Conservation (phyloP, 495 filamentous ascomycete genomes). For the Tuber magnatum region DNA sequence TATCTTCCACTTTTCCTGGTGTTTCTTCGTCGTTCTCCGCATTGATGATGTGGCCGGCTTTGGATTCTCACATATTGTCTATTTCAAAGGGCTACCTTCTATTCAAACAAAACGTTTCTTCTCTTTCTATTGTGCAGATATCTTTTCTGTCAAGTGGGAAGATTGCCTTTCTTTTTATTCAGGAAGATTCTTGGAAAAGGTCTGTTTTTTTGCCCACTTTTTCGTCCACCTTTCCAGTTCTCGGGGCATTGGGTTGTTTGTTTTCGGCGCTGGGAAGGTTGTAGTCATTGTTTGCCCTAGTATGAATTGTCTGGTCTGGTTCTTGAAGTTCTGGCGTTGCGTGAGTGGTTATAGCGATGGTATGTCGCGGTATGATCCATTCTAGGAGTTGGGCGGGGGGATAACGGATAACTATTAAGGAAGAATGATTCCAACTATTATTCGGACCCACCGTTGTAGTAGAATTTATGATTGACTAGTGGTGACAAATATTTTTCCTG, state of each 20-base stretch:
- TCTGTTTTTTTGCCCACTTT: not conserved
- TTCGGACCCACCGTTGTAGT: not conserved
- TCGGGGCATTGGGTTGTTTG: not conserved
- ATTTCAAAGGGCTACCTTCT: not conserved
- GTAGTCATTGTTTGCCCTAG: not conserved
- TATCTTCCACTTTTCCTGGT: not conserved
- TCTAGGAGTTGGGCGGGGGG: not conserved
- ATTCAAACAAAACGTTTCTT: not conserved
- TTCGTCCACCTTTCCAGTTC: not conserved
- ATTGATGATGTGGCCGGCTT: not conserved
- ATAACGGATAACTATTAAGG: not conserved
- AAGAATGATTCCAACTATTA: not conserved
- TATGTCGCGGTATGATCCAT: not conserved
- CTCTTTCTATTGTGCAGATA: not conserved
- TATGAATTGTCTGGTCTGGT: not conserved
- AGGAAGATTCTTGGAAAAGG: not conserved
- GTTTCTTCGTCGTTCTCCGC: not conserved
- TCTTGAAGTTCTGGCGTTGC: not conserved
- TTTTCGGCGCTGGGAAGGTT: not conserved
- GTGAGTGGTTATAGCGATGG: not conserved
- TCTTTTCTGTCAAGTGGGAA: not conserved
- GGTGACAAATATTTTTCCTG: not conserved
- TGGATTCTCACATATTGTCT: not conserved
- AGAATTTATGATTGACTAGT: not conserved
- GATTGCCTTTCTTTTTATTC: not conserved